phyloP scores from a whole-genome alignment of 148 eudicot species.

The Rhododendron mucronatum region DNA sequence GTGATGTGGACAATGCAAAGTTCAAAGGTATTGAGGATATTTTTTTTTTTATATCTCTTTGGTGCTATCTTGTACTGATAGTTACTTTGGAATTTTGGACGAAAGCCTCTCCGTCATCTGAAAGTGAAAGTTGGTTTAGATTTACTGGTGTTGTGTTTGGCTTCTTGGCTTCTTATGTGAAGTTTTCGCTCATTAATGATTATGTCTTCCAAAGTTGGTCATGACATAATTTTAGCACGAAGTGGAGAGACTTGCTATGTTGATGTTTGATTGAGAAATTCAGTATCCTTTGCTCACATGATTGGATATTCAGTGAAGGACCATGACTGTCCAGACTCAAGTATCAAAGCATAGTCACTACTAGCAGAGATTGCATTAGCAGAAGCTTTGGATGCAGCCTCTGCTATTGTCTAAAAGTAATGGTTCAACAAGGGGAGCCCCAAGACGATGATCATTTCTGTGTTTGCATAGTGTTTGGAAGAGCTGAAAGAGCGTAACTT shows the following conservation, averaged over 20 bases:
- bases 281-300: not conserved
- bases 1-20: constrained; percentile 86
- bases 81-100: not conserved
- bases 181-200: constrained; percentile 1
- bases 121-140: not conserved
- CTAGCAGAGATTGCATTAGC: not conserved
- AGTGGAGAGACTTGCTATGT: not conserved
- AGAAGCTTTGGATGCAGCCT: not conserved
- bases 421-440: not conserved
- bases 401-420: not conserved
- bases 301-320: not conserved
- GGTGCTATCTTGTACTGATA: not conserved
- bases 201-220: not conserved
- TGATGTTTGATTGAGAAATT: not conserved
- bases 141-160: not conserved
- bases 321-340: not conserved
- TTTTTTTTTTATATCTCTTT: not conserved
- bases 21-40: constrained; percentile 50
- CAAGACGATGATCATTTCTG: not conserved
- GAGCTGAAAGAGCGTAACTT: not conserved
- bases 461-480: not conserved
- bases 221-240: not conserved
- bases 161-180: not conserved
- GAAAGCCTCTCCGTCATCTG: not conserved
- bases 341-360: not conserved